These are phyloP conservation scores for Leccinum subrobustum DNA, from an alignment of 1,284 basidiomycete genomes.

Conservation along the genomic window DNA sequence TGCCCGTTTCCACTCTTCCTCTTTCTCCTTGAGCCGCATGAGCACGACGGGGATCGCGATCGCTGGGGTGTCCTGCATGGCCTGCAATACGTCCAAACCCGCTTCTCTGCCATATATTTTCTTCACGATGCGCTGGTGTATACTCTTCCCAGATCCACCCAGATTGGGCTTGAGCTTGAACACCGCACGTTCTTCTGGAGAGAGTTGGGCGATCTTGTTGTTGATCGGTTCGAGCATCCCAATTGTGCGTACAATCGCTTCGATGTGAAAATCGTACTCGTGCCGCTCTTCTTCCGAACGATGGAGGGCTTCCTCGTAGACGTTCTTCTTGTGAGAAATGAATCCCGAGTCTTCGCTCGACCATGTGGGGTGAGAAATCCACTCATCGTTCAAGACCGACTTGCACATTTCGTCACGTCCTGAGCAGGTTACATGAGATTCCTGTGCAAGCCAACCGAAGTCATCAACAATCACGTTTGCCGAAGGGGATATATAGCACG, in stretches of 20 bases:
- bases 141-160: constrained; percentile 86
- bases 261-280: constrained; percentile 99
- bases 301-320: constrained; percentile 96
- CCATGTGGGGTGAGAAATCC: constrained; percentile 96
- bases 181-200: constrained; percentile 74
- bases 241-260: constrained; percentile 94
- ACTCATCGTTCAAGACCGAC: constrained; percentile 94
- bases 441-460: constrained; percentile 44
- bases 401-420: constrained; percentile 97
- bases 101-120: constrained; percentile 94
- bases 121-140: constrained; percentile 94
- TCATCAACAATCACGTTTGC: constrained; percentile 1
- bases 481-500: constrained; percentile 27
- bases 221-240: constrained; percentile 90
- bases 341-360: constrained; percentile 92
- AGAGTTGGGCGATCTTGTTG: constrained; percentile 83
- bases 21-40: constrained; percentile 91
- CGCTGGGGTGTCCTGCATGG: constrained; percentile 92
- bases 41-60: constrained; percentile 93
- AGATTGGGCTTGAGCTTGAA: constrained; percentile 94
- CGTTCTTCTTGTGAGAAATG: constrained; percentile 90
- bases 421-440: constrained; percentile 86
- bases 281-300: constrained; percentile 97
- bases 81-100: constrained; percentile 85
- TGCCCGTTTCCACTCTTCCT: constrained; percentile 99